phyloP scores from a whole-genome alignment of 2,329 filamentous ascomycete genomes.

The Lanzia echinophila region DNA sequence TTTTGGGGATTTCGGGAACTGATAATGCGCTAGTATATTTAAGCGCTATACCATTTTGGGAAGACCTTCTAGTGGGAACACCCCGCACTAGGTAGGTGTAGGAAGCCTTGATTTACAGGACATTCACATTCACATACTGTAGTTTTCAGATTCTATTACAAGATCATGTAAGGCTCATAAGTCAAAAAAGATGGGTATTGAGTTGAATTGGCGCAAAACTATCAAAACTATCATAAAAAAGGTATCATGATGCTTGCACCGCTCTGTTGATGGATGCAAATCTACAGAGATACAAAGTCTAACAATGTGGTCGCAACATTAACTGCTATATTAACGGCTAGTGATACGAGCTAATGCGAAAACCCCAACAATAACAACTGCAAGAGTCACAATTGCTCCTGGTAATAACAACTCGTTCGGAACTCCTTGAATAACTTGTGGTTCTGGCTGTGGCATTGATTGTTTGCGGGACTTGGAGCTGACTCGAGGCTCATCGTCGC shows the following conservation, averaged over 20 bases:
- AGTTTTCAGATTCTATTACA: neutral
- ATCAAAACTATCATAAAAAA: constrained; percentile 6
- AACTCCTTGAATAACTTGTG: constrained; percentile 80
- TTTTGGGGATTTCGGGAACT: constrained; percentile 21
- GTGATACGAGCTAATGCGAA: constrained; percentile 75
- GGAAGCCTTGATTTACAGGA: neutral
- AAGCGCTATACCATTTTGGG: constrained; percentile 12
- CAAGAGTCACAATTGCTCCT: constrained; percentile 90
- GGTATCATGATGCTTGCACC: constrained; percentile 7
- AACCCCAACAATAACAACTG: constrained; percentile 87
- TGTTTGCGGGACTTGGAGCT: constrained; percentile 30
- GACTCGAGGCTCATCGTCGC: constrained; percentile 42
- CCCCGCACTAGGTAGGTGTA: neutral
- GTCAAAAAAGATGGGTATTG: constrained; percentile 3
- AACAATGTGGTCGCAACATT: constrained; percentile 10
- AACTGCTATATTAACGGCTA: constrained; percentile 34
- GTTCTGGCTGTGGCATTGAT: constrained; percentile 32
- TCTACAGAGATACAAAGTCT: constrained; percentile 13
- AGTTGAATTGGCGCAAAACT: constrained; percentile 10
- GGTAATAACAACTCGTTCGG: constrained; percentile 91
- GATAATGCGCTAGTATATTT: constrained; percentile 15
- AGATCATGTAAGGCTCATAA: neutral
- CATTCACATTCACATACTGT: neutral
- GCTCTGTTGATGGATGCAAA: constrained; percentile 2
- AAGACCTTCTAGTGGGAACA: neutral